A percentile compares a stretch with the other conserved stretches of the same genome.
phyloP scores from a whole-genome alignment of 2,329 filamentous ascomycete species.

The Alternaria ethzedia region DNA sequence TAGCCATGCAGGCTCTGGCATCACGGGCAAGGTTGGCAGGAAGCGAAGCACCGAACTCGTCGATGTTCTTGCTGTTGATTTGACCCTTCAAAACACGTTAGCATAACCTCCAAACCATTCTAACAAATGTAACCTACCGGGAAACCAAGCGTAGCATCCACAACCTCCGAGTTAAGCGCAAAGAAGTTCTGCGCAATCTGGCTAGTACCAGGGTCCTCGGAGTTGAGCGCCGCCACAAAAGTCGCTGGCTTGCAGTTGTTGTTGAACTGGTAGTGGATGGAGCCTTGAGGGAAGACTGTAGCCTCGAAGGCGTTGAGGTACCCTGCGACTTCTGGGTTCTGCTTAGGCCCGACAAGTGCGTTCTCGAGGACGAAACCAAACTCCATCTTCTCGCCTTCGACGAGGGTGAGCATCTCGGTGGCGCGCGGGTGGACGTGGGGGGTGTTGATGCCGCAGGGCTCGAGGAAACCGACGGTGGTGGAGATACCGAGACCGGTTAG shows the following conservation, averaged over 20 bases:
- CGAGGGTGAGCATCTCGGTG: conserved; percentile 56
- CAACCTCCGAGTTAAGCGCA: conserved; percentile 44
- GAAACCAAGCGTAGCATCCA: conserved; percentile 49
- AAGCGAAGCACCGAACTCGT: conserved; percentile 44
- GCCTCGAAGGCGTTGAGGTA: conserved; percentile 51
- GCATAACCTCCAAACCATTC: background rate
- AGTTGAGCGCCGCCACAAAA: conserved; percentile 54
- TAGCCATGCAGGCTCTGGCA: conserved; percentile 61
- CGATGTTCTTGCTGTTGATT: conserved; percentile 43
- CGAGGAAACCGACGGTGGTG: conserved; percentile 49
- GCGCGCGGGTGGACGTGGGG: conserved; percentile 58
- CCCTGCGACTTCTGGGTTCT: conserved; percentile 50
- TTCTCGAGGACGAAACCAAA: conserved; percentile 58
- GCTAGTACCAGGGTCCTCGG: conserved; percentile 52
- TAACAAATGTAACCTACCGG: conserved; percentile 29
- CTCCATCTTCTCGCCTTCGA: conserved; percentile 49
- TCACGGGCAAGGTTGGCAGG: conserved; percentile 60
- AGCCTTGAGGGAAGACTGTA: conserved; percentile 56
- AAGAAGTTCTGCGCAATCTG: conserved; percentile 55
- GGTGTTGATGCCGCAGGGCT: conserved; percentile 57
- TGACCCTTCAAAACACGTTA: background rate
- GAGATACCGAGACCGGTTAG: conserved; percentile 48
- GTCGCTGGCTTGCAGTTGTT: conserved; percentile 52
- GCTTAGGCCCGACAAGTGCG: conserved; percentile 42
- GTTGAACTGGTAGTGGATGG: conserved; percentile 59